Conservation (phyloP, 2,329 filamentous ascomycete genomes). For the Trichoderma lentiforme region DNA sequence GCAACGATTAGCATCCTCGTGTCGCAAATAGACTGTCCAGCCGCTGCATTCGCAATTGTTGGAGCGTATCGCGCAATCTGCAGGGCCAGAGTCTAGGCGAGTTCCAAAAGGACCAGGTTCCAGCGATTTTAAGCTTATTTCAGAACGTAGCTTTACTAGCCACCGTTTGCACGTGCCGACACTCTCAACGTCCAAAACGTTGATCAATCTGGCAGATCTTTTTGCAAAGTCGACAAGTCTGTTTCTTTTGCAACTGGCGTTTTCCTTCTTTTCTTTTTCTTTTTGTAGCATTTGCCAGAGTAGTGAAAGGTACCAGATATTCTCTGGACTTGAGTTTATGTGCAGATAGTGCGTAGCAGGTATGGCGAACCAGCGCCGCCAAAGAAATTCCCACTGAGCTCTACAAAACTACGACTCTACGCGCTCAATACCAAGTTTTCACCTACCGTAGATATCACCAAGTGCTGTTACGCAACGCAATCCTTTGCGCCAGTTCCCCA, state of each 20-base stretch:
- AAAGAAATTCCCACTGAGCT: neutral
- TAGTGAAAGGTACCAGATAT: too few species aligned
- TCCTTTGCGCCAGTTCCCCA: neutral
- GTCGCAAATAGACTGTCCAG: neutral
- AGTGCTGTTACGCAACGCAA: neutral
- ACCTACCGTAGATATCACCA: neutral
- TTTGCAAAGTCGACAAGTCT: too few species aligned
- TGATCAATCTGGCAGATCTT: neutral
- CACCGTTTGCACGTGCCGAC: neutral
- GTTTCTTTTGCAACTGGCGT: neutral
- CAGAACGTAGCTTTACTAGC: neutral
- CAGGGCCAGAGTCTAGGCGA: neutral
- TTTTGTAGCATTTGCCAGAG: neutral
- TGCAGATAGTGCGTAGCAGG: neutral
- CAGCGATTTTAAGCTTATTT: slow-evolving; percentile 14
- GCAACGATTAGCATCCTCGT: neutral
- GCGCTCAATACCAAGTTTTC: neutral
- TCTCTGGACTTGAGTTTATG: neutral
- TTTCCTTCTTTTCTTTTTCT: neutral
- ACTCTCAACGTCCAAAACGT: neutral
- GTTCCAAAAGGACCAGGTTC: neutral
- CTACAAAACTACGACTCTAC: neutral
- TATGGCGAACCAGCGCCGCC: neutral
- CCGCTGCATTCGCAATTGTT: slow-evolving; percentile 1
- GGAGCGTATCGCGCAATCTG: slow-evolving; percentile 17